Conservation (phyloP, 2,329 filamentous ascomycete species). For the Coleophoma crateriformis region DNA sequence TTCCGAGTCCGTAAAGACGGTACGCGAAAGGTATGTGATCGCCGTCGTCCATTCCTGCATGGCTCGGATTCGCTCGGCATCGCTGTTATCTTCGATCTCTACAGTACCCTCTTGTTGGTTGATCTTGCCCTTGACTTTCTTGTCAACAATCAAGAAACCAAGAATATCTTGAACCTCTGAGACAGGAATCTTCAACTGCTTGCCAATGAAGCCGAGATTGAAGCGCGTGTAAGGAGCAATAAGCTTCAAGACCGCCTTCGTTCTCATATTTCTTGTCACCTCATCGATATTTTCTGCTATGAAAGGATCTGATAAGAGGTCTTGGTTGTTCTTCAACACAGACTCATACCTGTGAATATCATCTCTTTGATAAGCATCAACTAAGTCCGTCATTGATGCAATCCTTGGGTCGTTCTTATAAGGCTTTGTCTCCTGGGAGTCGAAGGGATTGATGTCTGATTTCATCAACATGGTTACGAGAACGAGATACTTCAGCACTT, state of each 20-base stretch:
- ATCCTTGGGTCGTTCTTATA: slow-evolving; percentile 96
- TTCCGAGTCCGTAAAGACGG: slow-evolving; percentile 73
- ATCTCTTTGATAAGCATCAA: slow-evolving; percentile 93
- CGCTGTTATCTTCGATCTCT: slow-evolving; percentile 68
- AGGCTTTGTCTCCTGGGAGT: slow-evolving; percentile 97
- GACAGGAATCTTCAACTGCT: slow-evolving; percentile 78
- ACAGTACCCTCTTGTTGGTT: slow-evolving; percentile 84
- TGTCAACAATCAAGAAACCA: slow-evolving; percentile 88
- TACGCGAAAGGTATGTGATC: slow-evolving; percentile 62
- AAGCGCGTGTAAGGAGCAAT: slow-evolving; percentile 95
- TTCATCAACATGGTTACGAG: slow-evolving; percentile 98
- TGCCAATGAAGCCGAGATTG: slow-evolving; percentile 80
- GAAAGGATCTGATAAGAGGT: slow-evolving; percentile 86
- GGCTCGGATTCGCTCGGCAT: slow-evolving; percentile 68
- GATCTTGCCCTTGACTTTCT: slow-evolving; percentile 80
- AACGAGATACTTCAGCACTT: slow-evolving; percentile 94
- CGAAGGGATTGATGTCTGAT: slow-evolving; percentile 97
- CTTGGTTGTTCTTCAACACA: slow-evolving; percentile 80
- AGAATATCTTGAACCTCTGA: slow-evolving; percentile 91
- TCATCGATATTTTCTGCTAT: slow-evolving; percentile 99
- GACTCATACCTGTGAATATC: slow-evolving; percentile 89
- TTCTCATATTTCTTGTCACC: slow-evolving; percentile 96
- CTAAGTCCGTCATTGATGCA: slow-evolving; percentile 92
- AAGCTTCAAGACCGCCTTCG: slow-evolving; percentile 87
- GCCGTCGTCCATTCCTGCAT: slow-evolving; percentile 68